These are phyloP conservation scores for Pythium insidiosum DNA, from an alignment of 352 stramenopile species.

Conservation along the genomic window DNA sequence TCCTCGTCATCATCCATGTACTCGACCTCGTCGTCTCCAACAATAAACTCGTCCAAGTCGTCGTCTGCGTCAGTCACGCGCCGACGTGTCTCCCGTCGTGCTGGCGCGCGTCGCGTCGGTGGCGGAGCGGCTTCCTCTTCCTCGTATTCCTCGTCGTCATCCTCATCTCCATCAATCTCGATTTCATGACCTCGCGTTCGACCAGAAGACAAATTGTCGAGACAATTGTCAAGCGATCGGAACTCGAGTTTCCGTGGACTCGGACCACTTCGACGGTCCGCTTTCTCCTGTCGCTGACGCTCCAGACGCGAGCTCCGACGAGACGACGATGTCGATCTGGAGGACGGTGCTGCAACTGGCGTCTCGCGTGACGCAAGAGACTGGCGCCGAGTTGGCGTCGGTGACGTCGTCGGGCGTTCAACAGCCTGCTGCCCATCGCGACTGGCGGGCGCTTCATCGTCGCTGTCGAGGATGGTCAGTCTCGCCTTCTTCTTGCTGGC, in stretches of 20 bases:
- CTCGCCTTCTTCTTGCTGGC: conserved; percentile 17
- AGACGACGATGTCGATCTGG: conserved; percentile 22
- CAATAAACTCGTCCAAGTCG: conserved; percentile 77
- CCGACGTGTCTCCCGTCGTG: not conserved
- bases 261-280: conserved; percentile 10
- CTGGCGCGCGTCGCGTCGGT: not conserved
- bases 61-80: conserved; percentile 43
- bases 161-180: conserved; percentile 24
- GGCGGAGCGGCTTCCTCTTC: conserved; percentile 3
- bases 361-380: not conserved
- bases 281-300: conserved; percentile 41
- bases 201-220: conserved; percentile 17
- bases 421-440: not conserved
- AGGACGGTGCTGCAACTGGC: not conserved
- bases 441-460: conserved; percentile 28
- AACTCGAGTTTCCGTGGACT: conserved; percentile 49
- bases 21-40: conserved; percentile 69
- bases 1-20: conserved; percentile 85
- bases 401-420: not conserved
- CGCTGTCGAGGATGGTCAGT: conserved; percentile 41
- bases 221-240: conserved; percentile 55
- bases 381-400: not conserved
- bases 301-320: conserved; percentile 59
- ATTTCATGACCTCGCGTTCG: conserved; percentile 7
- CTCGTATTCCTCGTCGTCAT: conserved; percentile 13